phyloP scores from a whole-genome alignment of 768 basidiomycete species.

The Hirschioporus abietinus region DNA sequence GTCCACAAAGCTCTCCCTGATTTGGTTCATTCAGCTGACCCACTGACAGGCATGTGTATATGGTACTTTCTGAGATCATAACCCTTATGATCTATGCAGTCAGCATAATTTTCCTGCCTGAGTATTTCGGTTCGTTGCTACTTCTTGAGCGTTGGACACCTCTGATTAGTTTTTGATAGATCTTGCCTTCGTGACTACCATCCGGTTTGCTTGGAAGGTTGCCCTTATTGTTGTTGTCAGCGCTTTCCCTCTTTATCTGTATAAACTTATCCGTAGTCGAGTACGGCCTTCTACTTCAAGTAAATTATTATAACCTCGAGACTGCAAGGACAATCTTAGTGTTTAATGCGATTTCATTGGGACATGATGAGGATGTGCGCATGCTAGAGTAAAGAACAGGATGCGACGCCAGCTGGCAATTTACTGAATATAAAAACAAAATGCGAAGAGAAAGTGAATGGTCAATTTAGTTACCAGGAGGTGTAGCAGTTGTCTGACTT shows the following conservation, averaged over 20 bases:
- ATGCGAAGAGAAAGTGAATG: not conserved
- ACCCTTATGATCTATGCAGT: constrained; percentile 85
- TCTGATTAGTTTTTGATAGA: constrained; percentile 43
- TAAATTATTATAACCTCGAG: constrained; percentile 61
- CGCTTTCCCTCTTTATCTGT: constrained; percentile 84
- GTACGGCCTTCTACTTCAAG: constrained; percentile 91
- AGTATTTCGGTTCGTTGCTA: constrained; percentile 82
- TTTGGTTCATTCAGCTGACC: not conserved
- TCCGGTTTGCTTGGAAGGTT: constrained; percentile 90
- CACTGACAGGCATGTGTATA: constrained; percentile 77
- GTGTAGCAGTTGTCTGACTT: not conserved
- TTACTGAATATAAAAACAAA: not conserved
- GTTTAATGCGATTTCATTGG: constrained; percentile 3
- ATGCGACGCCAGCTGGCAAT: not conserved
- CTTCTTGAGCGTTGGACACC: constrained; percentile 5
- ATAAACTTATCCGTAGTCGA: constrained; percentile 81
- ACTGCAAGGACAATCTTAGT: not conserved
- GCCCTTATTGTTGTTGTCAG: constrained; percentile 93
- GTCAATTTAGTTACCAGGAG: constrained; percentile 2
- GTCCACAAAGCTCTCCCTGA: not conserved
- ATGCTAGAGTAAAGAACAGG: not conserved
- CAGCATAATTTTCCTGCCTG: constrained; percentile 90
- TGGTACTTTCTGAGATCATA: constrained; percentile 87
- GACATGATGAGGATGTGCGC: not conserved
- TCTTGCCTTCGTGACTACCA: constrained; percentile 84